phyloP scores from a whole-genome alignment of 2,329 filamentous ascomycete species.

The Ophioceras dolichostomum region DNA sequence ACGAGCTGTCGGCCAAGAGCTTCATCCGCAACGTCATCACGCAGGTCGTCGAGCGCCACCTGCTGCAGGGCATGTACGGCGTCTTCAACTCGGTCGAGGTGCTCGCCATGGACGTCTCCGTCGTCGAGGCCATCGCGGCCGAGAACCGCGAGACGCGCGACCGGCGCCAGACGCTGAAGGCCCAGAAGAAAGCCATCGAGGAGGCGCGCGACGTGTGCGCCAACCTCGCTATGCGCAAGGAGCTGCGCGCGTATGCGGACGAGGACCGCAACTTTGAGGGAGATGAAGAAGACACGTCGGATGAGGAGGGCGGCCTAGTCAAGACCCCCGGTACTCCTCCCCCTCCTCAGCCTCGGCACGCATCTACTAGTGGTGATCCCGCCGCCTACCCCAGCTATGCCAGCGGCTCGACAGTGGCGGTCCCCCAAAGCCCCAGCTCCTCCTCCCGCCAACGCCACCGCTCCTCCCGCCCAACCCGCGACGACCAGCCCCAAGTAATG shows the following conservation, averaged over 20 bases:
- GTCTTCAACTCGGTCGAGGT: constrained; percentile 41
- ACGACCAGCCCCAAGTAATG: neutral
- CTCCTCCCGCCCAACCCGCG: constrained; percentile 2
- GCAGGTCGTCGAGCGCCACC: constrained; percentile 37
- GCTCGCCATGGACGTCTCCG: constrained; percentile 28
- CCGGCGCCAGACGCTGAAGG: constrained; percentile 31
- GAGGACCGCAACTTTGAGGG: constrained; percentile 11
- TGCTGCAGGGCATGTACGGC: constrained; percentile 37
- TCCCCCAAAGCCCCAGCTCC: neutral
- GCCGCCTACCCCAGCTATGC: no score
- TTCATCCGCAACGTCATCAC: constrained; percentile 41
- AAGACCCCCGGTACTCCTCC: no score
- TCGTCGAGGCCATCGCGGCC: constrained; percentile 36
- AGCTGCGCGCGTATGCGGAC: constrained; percentile 23
- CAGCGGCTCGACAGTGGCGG: neutral
- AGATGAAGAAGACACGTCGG: constrained; percentile 13
- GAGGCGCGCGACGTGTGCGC: constrained; percentile 37
- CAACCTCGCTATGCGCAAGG: constrained; percentile 37
- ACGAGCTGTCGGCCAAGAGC: constrained; percentile 37
- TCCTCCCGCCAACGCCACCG: constrained; percentile 1
- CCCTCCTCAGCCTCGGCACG: no score
- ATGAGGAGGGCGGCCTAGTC: constrained; percentile 13
- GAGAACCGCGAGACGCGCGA: constrained; percentile 41
- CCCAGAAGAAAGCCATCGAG: constrained; percentile 36
- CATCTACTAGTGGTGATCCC: no score